Evolutionary conservation across 2,329 filamentous ascomycete genomes (phyloP), one percentile per base, ranked within the genome.

Genomic region (Monilinia aucupariae): DNA sequence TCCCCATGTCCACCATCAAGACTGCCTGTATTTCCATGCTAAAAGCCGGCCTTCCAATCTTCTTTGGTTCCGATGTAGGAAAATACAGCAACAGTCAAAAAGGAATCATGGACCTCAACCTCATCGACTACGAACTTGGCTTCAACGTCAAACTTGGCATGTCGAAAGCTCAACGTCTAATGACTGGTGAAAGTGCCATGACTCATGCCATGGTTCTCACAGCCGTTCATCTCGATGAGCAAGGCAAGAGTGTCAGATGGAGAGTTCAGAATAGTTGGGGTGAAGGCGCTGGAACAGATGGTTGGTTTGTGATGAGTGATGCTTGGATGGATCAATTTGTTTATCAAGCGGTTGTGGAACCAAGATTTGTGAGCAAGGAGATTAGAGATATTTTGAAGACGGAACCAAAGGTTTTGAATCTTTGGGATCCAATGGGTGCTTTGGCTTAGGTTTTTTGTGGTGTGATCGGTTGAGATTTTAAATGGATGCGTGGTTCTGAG

Each of bases 151-250:
- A 80, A 62, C 80, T 93, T 10, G 85, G 84, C 22, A 82, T 96
- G 82, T 84, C 79, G 71, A 96, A 96, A 76, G 88, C 88, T 0
- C 83, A 91, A 70, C 79, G 91, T 4, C 78, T 96, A 52, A 79
- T 83, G 70, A 87, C 87, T 0, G 86, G 89, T 13, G 91, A 96
- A 76, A 88, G 84, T 61, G 81, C 84, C 58, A 96, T 96, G 91
- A 96, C 91, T 0, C 92, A 96, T 71, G 92, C 92, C 5, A 96
- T 96, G 92, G 90, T 96, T 0, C 76, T 96, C 66, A 96, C 91
- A 2, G 92, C 85, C 0, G 92, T 96, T 52, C 91, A 96, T 72
- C 74, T 96, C 3, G 87, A 89, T 64, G 78, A 82, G 34, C 76
- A 84, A 64, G 86, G 84, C 1, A 82, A 85, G 75, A 81, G 85